Conservation (phyloP, 371 early-diverging fungal genomes). For the Mortierella sp. region DNA sequence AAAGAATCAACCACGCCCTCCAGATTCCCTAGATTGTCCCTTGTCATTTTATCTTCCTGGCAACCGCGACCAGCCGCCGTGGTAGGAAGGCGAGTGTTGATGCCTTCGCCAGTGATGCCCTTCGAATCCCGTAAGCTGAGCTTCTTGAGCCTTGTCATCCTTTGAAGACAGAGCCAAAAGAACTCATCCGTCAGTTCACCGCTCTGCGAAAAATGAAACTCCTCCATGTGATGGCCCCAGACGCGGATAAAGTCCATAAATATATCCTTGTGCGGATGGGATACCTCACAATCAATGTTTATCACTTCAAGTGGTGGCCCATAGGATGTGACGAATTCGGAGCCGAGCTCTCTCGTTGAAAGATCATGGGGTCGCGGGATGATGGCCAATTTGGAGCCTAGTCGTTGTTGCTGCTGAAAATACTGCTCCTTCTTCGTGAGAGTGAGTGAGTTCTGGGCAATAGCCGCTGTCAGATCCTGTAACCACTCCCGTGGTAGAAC, state of each 20-base stretch:
- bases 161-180: slow-evolving; percentile 24
- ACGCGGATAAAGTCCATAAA: slow-evolving; percentile 18
- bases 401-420: not conserved
- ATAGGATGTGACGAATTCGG: not conserved
- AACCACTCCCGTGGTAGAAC: slow-evolving; percentile 35
- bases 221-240: slow-evolving; percentile 25
- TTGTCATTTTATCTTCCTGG: too few species aligned
- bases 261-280: slow-evolving; percentile 41
- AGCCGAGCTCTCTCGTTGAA: too few species aligned
- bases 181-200: slow-evolving; percentile 40
- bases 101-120: slow-evolving; percentile 41
- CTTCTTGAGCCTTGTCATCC: slow-evolving; percentile 23
- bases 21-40: too few species aligned
- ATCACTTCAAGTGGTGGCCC: slow-evolving; percentile 30
- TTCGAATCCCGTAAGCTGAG: slow-evolving; percentile 33
- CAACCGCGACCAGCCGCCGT: too few species aligned
- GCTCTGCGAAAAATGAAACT: slow-evolving; percentile 33
- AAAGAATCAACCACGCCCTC: too few species aligned
- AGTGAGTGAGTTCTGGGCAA: slow-evolving; percentile 7
- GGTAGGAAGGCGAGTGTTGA: too few species aligned
- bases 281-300: slow-evolving; percentile 27
- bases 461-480: slow-evolving; percentile 13
- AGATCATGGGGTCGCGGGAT: too few species aligned
- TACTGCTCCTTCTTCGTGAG: not conserved
- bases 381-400: too few species aligned